Base-by-base conservation (phyloP, 345 rosid genomes). In the Linum trigynum region DNA sequence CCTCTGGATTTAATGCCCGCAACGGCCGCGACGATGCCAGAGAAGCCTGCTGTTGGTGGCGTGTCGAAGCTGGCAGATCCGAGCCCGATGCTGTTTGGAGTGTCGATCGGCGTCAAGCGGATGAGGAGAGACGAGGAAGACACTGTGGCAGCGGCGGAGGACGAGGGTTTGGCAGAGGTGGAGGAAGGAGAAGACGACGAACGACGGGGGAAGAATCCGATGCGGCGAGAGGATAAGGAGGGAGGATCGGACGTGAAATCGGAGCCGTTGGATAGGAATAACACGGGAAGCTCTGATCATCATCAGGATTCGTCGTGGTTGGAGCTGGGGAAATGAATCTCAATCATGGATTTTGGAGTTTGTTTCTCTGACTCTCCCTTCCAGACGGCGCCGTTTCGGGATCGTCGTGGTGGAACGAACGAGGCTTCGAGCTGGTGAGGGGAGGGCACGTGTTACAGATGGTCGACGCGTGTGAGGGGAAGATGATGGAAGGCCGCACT, bases 71-170 rank as follows among this genome's bases (percentile, higher is more conserved):
- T 23, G 38, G 80, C 69, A 57, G 83, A 73, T 51, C 35, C 78
- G 69, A 78, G 77, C 0, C 95, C 96, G 8, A 82, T 82, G 76
- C 63, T 92, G 69, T 92, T 92, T 59, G 98, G 98, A 53, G 97
- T 92, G 12, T 79, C 91, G 0, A 87, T 92, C 3, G 97, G 98
- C 55, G 63, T 68, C 7, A 92, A 92, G 73, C 85, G 98, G 69
- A 70, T 71, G 71, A 83, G 89, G 72, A 68, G 61, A 67, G 88
- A 75, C 0, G 88, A 74, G 38, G 85, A 78, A 10, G 65, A 15
- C 0, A 23, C 32, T 23, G 32, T 23, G 32, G 32, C 32, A 56
- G 59, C 80, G 45, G 81, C 67, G 40, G 71, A 65, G n/a, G 64
- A 75, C 51, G 59, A 16, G 36, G 61, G 5, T 9, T 32, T 2